Conservation (phyloP, 2,329 filamentous ascomycete genomes). For the Venturia nashicola region DNA sequence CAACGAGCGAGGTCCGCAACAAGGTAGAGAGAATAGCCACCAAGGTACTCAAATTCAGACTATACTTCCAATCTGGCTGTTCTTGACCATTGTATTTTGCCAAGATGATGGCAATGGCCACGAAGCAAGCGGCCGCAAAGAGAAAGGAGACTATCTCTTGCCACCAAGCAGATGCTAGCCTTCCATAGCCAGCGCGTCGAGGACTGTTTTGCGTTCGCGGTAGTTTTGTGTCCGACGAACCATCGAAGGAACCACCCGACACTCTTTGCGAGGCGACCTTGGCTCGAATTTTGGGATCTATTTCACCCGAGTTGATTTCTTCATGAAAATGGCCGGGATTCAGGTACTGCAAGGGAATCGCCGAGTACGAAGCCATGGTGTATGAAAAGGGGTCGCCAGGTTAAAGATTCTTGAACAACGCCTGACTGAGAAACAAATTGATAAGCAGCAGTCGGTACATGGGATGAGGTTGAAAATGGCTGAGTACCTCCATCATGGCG, state of each 20-base stretch:
- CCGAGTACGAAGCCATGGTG: not conserved
- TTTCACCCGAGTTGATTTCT: not conserved
- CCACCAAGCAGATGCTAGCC: not conserved
- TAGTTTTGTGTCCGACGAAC: not conserved
- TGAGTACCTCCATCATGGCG: too few species aligned
- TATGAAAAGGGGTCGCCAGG: not conserved
- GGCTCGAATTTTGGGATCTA: not conserved
- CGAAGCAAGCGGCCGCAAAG: not conserved
- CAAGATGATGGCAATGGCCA: not conserved
- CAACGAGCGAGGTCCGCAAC: not conserved
- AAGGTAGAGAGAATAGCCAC: not conserved
- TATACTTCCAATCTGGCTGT: constrained; percentile 1
- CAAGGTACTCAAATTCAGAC: not conserved
- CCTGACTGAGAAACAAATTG: not conserved
- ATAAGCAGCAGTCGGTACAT: not conserved
- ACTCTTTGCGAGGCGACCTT: not conserved
- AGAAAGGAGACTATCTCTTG: not conserved
- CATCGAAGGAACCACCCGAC: not conserved
- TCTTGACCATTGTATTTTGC: not conserved
- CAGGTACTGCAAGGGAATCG: not conserved
- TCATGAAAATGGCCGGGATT: not conserved
- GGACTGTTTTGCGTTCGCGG: not conserved
- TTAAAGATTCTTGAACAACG: not conserved
- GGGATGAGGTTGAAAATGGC: too few species aligned
- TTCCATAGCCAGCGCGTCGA: not conserved